These are phyloP conservation scores for Blastobotrys capitulatus DNA, from an alignment of 1,139 yeast genomes.

Conservation along the genomic window DNA sequence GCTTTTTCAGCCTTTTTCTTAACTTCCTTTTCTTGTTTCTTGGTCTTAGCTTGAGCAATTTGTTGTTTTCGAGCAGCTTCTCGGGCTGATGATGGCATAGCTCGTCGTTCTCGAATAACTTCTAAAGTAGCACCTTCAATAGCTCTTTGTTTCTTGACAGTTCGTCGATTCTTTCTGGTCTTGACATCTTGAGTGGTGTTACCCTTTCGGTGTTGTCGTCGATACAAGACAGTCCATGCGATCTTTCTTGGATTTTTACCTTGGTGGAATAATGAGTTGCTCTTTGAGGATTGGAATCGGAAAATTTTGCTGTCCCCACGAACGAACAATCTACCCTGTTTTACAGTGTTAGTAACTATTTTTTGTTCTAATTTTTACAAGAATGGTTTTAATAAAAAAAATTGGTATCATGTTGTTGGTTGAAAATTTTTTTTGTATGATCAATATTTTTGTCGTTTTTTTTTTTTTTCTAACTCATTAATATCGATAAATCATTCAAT, in stretches of 20 bases:
- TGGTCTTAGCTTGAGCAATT: conserved; percentile 87
- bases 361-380: no score
- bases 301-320: conserved; percentile 99
- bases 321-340: conserved; percentile 85
- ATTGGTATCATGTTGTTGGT: no score
- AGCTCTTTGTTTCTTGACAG: conserved; percentile 98
- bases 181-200: conserved; percentile 87
- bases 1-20: conserved; percentile 95
- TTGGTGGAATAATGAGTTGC: conserved; percentile 98
- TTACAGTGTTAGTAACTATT: background rate
- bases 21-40: conserved; percentile 91
- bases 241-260: conserved; percentile 99
- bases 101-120: conserved; percentile 96
- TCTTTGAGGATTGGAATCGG: conserved; percentile 98
- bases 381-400: no score
- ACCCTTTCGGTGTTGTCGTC: conserved; percentile 99
- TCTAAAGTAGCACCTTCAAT: conserved; percentile 99
- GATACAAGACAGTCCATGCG: conserved; percentile 98
- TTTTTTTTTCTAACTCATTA: no score
- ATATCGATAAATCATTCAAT: no score
- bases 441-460: no score
- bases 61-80: conserved; percentile 95
- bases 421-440: no score
- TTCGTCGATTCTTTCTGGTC: conserved; percentile 96
- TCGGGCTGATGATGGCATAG: conserved; percentile 94